These are phyloP conservation scores for Mycena latifolia DNA, from an alignment of 768 basidiomycete genomes.

Conservation along the genomic window DNA sequence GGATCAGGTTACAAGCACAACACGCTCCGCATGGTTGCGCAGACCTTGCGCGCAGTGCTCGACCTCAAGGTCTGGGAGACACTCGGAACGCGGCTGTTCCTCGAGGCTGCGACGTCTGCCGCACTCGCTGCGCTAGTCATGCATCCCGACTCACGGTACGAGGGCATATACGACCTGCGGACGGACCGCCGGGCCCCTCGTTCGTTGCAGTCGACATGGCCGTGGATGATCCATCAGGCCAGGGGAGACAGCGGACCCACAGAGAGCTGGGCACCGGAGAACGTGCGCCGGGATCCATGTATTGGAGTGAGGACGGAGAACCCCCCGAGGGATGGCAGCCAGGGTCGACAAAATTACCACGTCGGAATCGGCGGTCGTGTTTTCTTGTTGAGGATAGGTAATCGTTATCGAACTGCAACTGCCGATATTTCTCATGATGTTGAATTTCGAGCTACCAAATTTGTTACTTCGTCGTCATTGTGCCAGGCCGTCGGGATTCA, in stretches of 20 bases:
- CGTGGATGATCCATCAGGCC: neutral
- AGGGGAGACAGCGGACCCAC: slow-evolving; percentile 9
- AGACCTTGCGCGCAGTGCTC: slow-evolving; percentile 18
- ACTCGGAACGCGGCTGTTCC: slow-evolving; percentile 11
- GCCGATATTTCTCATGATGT: too few species aligned
- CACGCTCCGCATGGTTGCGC: slow-evolving; percentile 2
- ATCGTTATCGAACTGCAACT: too few species aligned
- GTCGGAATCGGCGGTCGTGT: neutral
- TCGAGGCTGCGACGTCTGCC: slow-evolving; percentile 22
- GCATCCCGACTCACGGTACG: neutral
- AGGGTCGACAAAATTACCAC: slow-evolving; percentile 10
- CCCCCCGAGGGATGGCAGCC: neutral
- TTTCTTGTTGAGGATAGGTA: too few species aligned
- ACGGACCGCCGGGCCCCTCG: too few species aligned
- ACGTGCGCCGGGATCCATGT: neutral
- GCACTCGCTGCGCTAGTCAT: neutral
- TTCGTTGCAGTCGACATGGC: slow-evolving; percentile 1
- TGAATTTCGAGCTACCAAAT: too few species aligned
- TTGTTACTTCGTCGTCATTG: too few species aligned
- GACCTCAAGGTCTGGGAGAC: neutral
- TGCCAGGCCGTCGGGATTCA: too few species aligned
- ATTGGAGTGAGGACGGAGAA: slow-evolving; percentile 19
- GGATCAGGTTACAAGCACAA: slow-evolving; percentile 11
- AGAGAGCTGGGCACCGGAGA: neutral
- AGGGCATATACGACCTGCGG: slow-evolving; percentile 26